These are phyloP conservation scores for Zanthoxylum bungeanum DNA, from an alignment of 345 rosid species.

Conservation along the genomic window DNA sequence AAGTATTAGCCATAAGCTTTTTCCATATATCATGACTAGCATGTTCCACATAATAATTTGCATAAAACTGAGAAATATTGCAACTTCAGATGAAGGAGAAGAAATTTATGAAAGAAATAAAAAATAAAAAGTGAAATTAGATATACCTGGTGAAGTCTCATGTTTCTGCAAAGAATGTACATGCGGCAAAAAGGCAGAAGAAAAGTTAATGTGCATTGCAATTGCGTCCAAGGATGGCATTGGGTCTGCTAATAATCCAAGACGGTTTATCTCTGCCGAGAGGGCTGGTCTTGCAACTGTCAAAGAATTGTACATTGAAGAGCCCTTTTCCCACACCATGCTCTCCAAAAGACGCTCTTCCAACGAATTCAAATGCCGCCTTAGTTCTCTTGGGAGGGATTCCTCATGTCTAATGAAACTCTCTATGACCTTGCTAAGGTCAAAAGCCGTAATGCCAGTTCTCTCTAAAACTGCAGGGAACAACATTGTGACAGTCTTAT, in stretches of 20 bases:
- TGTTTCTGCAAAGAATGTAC: constrained; percentile 49
- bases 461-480: constrained; percentile 95
- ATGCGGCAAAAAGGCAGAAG: constrained; percentile 38
- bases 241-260: constrained; percentile 73
- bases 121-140: constrained; percentile 1
- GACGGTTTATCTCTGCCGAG: constrained; percentile 60
- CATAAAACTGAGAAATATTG: neutral
- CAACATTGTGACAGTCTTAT: constrained; percentile 88
- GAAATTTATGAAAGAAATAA: neutral
- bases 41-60: constrained; percentile 1
- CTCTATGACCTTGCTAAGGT: constrained; percentile 97
- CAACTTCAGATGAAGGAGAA: neutral
- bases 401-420: constrained; percentile 97
- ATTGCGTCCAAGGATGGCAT: constrained; percentile 90
- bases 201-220: constrained; percentile 57
- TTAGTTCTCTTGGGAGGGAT: constrained; percentile 90
- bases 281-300: constrained; percentile 75
- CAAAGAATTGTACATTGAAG: constrained; percentile 95
- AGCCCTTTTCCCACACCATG: constrained; percentile 99
- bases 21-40: neutral
- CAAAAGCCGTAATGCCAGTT: constrained; percentile 98
- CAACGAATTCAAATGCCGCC: constrained; percentile 91
- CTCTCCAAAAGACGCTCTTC: constrained; percentile 97
- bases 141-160: constrained; percentile 52
- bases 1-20: neutral